Base-by-base conservation (phyloP, 306 rosid genomes). In the Quercus wislizeni region DNA sequence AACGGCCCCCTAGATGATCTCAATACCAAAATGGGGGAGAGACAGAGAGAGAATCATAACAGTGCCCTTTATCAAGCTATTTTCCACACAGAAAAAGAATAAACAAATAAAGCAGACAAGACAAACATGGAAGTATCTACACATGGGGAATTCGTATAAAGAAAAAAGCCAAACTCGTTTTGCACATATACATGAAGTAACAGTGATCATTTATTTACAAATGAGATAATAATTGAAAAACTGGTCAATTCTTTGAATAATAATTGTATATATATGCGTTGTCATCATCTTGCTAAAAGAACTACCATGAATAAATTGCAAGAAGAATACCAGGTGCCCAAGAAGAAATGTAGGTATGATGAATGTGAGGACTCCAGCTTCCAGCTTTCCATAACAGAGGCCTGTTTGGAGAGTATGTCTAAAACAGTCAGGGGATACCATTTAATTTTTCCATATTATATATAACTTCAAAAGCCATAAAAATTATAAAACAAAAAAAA, bases 381-480 rank as follows among this genome's bases (percentile, higher is more conserved):
- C 97, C 38, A 90, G 90, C 87, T 94, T 92, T 52, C 95, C 99
- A 63, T 92, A 94, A 89, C 97, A 94, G n/a, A 94, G 89, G 84
- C 98, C 98, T 92, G 89, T 78, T 82, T 71, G 33, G 57, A 85
- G 80, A 79, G 77, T 21, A 73, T 4, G 10, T 57, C 30, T 49
- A 21, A 76, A 15, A 68, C 52, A 68, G 27, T 68, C 49, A 68
- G 17, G 18, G 25, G 20, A 63, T 63, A 15, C 52, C 5, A n/a
- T 18, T 6, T 3, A 35, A 68, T 18, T 68, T 17, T 5, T 67
- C 70, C 41, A 17, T 30, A 9, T 33, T 13, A 63, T 35, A 64
- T 31, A 64, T 31, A 30, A 30, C 21, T 28, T 64, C 46, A 30
- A 64, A 28, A 64, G 43, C 41, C 69, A 30, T 17, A 64, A 28